Evolutionary conservation across 2,329 filamentous ascomycete genomes (phyloP), one percentile per base, ranked within the genome.

Genomic region (Neoscytalidium dimidiatum): DNA sequence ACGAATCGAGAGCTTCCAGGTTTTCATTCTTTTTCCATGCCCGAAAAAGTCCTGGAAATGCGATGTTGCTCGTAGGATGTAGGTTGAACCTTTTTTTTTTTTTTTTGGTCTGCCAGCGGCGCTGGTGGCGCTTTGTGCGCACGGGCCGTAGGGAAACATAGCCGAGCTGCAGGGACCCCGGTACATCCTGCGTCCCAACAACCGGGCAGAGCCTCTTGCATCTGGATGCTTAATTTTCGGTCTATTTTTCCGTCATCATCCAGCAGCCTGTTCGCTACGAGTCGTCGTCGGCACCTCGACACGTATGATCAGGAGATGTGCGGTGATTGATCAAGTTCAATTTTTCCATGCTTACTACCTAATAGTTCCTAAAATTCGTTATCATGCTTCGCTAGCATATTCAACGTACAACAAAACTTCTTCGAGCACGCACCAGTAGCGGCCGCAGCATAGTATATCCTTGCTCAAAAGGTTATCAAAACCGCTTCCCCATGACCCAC

Each of bases 1-100:
- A 80, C 78, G 78, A 78, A 77, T 77, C 75, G 76, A 77, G 74
- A 76, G 75, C 77, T 75, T 77, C 66, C 70, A 72, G 74, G 74
- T 76, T 75, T 43, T 64, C 64, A 66, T 41, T 41, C 13, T 23
- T 28, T 49, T 26, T 33, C 48, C 49, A n/a, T n/a, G n/a, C n/a
- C n/a, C n/a, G n/a, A n/a, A n/a, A n/a, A n/a, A n/a, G n/a, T n/a
- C n/a, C n/a, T n/a, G n/a, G n/a, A n/a, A n/a, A n/a, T n/a, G n/a
- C n/a, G n/a, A n/a, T n/a, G n/a, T n/a, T n/a, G n/a, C n/a, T n/a
- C n/a, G n/a, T 26, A n/a, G 19, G 33, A 19, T 56, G 52, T 31
- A 26, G 3, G 26, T 13, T 8, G 44, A 58, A 33, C n/a, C n/a
- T n/a, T n/a, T 5, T 33, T 52, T 60, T 58, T 58, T 31, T 43